Conservation (phyloP, 306 rosid species). For the Cucumis cinereus region DNA sequence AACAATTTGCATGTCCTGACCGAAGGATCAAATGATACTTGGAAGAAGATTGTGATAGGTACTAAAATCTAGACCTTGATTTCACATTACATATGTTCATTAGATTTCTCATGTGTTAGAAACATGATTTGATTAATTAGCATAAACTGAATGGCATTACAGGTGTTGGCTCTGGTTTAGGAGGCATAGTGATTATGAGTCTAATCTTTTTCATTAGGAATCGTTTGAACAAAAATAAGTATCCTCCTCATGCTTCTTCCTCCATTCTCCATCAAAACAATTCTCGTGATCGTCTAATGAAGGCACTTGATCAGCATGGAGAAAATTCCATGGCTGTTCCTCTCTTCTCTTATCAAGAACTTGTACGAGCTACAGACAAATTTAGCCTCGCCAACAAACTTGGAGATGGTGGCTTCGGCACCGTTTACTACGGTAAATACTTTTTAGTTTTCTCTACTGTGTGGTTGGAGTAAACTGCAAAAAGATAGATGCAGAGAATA, state of each 20-base stretch:
- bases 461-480: too few species aligned
- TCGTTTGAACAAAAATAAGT: slow-evolving; percentile 18
- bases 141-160: background rate
- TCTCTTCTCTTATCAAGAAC: slow-evolving; percentile 46
- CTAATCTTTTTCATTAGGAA: background rate
- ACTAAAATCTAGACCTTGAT: background rate
- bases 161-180: slow-evolving; percentile 15
- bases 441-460: too few species aligned
- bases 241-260: slow-evolving; percentile 13
- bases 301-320: slow-evolving; percentile 30
- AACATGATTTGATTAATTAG: background rate
- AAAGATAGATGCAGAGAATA: too few species aligned
- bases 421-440: slow-evolving; percentile 60
- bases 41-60: slow-evolving; percentile 24
- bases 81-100: background rate
- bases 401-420: slow-evolving; percentile 88
- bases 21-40: background rate
- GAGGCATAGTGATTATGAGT: slow-evolving; percentile 3
- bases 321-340: slow-evolving; percentile 26
- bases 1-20: background rate
- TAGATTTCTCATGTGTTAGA: background rate
- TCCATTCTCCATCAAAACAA: slow-evolving; percentile 23
- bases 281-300: slow-evolving; percentile 21
- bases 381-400: slow-evolving; percentile 48
- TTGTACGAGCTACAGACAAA: slow-evolving; percentile 50